Percentiles rank a stretch among this genome's conserved stretches.
Conservation (phyloP, 495 filamentous ascomycete genomes). For the Aspergillus bridgeri region DNA sequence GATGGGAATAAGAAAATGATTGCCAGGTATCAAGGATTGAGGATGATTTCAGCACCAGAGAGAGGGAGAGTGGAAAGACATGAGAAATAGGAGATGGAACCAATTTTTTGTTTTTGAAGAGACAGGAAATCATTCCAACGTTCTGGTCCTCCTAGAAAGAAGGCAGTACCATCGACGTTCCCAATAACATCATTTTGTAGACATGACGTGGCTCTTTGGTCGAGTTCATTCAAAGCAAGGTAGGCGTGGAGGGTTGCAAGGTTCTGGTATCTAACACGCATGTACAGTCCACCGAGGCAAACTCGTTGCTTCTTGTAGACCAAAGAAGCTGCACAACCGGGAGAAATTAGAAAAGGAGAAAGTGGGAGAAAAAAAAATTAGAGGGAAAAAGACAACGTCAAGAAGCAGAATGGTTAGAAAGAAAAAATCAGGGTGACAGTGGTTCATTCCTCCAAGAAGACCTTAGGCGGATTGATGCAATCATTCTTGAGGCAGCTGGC, state of each 20-base stretch:
- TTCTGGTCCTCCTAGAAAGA: neutral
- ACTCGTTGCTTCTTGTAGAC: constrained; percentile 37
- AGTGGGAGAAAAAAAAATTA: constrained; percentile 52
- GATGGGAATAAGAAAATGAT: constrained; percentile 16
- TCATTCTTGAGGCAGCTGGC: constrained; percentile 72
- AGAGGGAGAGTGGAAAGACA: constrained; percentile 7
- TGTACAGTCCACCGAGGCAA: constrained; percentile 26
- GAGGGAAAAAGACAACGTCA: constrained; percentile 30
- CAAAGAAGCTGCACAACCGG: constrained; percentile 54
- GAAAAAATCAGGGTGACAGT: constrained; percentile 5
- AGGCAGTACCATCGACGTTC: neutral
- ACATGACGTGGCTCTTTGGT: constrained; percentile 17
- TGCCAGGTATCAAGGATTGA: constrained; percentile 7
- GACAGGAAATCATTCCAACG: constrained; percentile 3
- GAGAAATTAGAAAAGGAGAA: constrained; percentile 43
- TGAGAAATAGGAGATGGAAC: neutral
- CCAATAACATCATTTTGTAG: constrained; percentile 4
- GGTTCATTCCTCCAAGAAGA: constrained; percentile 14
- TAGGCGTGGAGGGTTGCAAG: constrained; percentile 16
- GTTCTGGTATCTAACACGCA: constrained; percentile 30
- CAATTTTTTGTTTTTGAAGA: constrained; percentile 5
- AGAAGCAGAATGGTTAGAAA: constrained; percentile 34
- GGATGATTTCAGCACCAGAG: neutral
- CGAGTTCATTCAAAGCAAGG: constrained; percentile 23
- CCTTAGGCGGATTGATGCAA: constrained; percentile 1